Evolutionary conservation across 2,329 filamentous ascomycete genomes (phyloP), one percentile per base, ranked within the genome.

Genomic region (Coniosporium tulheliwenetii): DNA sequence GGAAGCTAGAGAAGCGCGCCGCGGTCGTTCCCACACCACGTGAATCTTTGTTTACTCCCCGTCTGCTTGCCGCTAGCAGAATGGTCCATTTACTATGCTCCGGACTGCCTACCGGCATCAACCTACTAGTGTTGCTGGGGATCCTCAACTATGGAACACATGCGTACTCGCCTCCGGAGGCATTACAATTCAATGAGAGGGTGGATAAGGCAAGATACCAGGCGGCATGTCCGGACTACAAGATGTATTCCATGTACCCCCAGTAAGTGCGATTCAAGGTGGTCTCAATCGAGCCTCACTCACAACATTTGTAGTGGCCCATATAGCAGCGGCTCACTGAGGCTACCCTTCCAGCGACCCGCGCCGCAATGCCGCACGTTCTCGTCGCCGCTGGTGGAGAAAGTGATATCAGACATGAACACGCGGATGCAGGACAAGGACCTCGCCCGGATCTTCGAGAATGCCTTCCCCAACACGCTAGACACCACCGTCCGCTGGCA

Each of bases 401-500:
- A 82, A 52, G 82, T 95, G 39, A 95, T 98, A 46, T 60, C 76
- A 29, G 78, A 95, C 49, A 70, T 98, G 48, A 91, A 81, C 5
- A 70, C 74, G 26, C 79, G 76, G 40, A 82, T 98, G 64, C 71
- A 79, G 44, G 81, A 96, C 52, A 80, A 81, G 12, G 91, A 96
- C 51, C 73, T 98, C 10, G 89, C 89, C 3, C 78, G 87, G 19
- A 68, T 98, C 9, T 98, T 98, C 56, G 85, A 93, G 57, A 98
- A 98, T 56, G 79, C 89, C 2, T 96, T 93, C 48, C 89, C 89
- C 4, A 93, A 91, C 45, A 89, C 84, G 0, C 75, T 91, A 2
- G 86, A 94, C 54, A 94, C 86, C 0, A 94, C 86, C 0, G 75
- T 94, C 47, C 77, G 83, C 52, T 94, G 89, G 71, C 86, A 94